A percentile compares a stretch with the other conserved stretches of the same genome.
Evolutionary conservation across 176 grass and related monocot species (phyloP).

Genomic region (Triticum dicoccoides): DNA sequence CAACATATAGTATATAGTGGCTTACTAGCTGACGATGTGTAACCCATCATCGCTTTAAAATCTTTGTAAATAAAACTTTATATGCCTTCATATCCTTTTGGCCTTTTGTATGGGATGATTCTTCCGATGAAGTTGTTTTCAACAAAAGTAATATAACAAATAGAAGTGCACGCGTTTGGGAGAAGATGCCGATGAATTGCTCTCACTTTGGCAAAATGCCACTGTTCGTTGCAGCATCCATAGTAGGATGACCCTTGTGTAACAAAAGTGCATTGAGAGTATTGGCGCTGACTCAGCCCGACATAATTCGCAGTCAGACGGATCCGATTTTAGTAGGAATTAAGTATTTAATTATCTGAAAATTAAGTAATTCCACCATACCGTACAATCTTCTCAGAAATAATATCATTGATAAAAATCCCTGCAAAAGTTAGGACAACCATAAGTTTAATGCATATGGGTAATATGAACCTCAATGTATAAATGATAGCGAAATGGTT

Average conservation of each 20-base stretch:
- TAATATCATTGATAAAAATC: too few species aligned
- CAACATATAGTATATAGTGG: not conserved
- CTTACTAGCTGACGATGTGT: not conserved
- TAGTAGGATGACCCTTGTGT: not conserved
- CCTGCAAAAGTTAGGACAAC: too few species aligned
- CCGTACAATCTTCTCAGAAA: too few species aligned
- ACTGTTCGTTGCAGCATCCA: not conserved
- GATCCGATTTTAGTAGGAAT: too few species aligned
- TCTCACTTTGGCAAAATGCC: too few species aligned
- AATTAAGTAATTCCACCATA: too few species aligned
- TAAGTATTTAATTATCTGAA: too few species aligned
- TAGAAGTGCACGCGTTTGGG: not conserved
- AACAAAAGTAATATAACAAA: not conserved
- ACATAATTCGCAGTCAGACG: too few species aligned
- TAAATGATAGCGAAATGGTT: not conserved
- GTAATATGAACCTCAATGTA: not conserved
- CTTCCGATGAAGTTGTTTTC: not conserved
- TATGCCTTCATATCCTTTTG: not conserved
- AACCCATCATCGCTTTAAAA: not conserved
- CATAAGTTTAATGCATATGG: not conserved
- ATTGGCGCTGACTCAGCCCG: too few species aligned
- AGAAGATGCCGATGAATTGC: not conserved
- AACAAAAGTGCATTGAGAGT: not conserved
- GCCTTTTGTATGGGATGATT: not conserved
- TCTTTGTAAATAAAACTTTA: not conserved